phyloP scores from a whole-genome alignment of 2,329 filamentous ascomycete genomes.

The Xylariaceae sp. region DNA sequence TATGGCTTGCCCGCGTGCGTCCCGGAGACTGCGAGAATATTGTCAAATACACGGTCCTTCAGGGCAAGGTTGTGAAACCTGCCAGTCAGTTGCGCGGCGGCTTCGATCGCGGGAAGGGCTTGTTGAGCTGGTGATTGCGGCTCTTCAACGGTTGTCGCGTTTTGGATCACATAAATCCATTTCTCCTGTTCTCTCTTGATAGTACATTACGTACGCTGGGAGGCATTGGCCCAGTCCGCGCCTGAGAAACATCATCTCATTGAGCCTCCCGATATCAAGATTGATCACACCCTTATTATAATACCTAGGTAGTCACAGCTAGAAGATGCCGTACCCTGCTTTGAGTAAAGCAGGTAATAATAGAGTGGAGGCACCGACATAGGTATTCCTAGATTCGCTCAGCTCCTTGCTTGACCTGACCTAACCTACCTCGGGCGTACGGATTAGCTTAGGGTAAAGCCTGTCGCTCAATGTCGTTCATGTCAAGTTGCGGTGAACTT shows the following conservation, averaged over 20 bases:
- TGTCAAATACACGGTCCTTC: constrained; percentile 79
- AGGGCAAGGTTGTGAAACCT: constrained; percentile 92
- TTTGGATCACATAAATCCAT: not conserved
- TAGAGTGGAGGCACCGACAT: too few species aligned
- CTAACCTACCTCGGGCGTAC: too few species aligned
- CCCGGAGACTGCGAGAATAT: constrained; percentile 94
- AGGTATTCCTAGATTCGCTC: too few species aligned
- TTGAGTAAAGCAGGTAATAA: not conserved
- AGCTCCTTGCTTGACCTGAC: too few species aligned
- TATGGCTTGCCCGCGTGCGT: constrained; percentile 81
- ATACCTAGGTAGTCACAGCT: too few species aligned
- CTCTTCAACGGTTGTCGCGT: not conserved
- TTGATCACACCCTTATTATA: not conserved
- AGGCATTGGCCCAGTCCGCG: too few species aligned
- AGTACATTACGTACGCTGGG: too few species aligned
- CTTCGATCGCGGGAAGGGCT: constrained; percentile 75
- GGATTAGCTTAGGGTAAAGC: too few species aligned
- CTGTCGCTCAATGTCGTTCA: too few species aligned
- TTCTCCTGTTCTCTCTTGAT: not conserved
- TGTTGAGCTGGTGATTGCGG: constrained; percentile 74
- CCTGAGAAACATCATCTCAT: too few species aligned
- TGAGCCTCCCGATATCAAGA: not conserved
- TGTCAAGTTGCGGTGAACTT: not conserved
- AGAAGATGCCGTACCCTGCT: not conserved
- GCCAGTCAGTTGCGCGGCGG: constrained; percentile 80